Percentiles rank a stretch among this genome's conserved stretches.
Evolutionary conservation across 2,329 filamentous ascomycete species (phyloP).

Genomic region (Diaporthe citriasiana): DNA sequence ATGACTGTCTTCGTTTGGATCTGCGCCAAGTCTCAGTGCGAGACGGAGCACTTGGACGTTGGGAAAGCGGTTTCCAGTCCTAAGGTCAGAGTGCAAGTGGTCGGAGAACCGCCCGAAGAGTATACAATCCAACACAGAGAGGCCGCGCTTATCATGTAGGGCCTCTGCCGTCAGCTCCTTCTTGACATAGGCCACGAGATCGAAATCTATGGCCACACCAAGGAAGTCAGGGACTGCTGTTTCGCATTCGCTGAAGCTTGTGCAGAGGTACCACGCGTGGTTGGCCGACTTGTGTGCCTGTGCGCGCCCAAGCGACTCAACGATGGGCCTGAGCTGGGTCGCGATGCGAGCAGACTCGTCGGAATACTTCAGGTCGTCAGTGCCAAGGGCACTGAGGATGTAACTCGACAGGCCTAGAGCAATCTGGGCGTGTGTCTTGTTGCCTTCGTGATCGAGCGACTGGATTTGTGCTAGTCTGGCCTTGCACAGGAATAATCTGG

Average conservation of each 20-base stretch:
- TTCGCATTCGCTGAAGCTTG: background rate
- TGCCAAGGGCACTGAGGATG: background rate
- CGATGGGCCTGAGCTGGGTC: background rate
- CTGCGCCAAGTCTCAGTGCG: background rate
- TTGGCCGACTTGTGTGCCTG: background rate
- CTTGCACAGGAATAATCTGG: background rate
- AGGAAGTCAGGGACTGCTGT: background rate
- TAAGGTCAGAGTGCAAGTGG: background rate
- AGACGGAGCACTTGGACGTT: background rate
- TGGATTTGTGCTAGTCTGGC: background rate
- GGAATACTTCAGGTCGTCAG: background rate
- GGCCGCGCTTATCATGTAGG: background rate
- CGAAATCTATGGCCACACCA: constrained; percentile 1
- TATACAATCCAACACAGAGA: background rate
- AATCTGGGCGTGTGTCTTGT: background rate
- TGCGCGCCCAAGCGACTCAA: background rate
- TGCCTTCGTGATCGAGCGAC: background rate
- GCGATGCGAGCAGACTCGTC: background rate
- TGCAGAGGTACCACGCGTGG: background rate
- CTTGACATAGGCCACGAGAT: background rate
- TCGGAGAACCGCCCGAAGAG: background rate
- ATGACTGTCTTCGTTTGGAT: background rate
- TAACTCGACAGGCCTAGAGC: background rate
- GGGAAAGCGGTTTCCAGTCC: background rate
- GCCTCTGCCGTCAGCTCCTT: background rate